Evolutionary conservation across 2,329 filamentous ascomycete genomes (phyloP).

Genomic region (Ceratocystis eucalypticola): DNA sequence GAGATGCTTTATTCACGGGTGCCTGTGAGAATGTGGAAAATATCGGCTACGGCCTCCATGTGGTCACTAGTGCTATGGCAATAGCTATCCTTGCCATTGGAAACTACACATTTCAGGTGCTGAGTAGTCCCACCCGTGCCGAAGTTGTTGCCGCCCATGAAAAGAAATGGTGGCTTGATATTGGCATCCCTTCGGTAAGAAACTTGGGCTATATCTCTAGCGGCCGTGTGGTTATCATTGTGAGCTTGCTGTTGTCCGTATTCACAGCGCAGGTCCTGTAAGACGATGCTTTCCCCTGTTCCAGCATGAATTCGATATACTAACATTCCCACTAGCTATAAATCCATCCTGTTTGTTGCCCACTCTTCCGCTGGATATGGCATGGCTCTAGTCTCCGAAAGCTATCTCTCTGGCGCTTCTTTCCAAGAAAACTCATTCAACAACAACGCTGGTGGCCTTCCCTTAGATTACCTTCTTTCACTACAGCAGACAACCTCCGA

Average conservation of each 20-base stretch:
- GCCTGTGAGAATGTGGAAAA: slow-evolving; percentile 28
- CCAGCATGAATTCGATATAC: slow-evolving; percentile 7
- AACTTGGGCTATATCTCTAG: slow-evolving; percentile 34
- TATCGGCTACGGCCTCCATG: slow-evolving; percentile 32
- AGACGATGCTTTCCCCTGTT: slow-evolving; percentile 21
- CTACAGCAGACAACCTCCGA: slow-evolving; percentile 24
- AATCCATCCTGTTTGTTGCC: slow-evolving; percentile 36
- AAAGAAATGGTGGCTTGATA: slow-evolving; percentile 36
- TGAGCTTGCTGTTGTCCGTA: slow-evolving; percentile 31
- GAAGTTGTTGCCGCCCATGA: slow-evolving; percentile 37
- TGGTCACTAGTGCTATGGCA: slow-evolving; percentile 32
- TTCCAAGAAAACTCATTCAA: slow-evolving; percentile 28
- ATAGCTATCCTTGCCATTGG: slow-evolving; percentile 35
- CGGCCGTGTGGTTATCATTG: slow-evolving; percentile 30
- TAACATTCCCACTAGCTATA: slow-evolving; percentile 28
- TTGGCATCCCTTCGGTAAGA: slow-evolving; percentile 39
- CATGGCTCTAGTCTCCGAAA: slow-evolving; percentile 27
- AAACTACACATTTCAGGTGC: slow-evolving; percentile 42
- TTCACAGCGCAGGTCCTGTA: slow-evolving; percentile 38
- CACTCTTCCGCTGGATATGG: slow-evolving; percentile 27
- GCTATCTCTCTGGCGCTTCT: slow-evolving; percentile 28
- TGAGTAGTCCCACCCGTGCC: slow-evolving; percentile 38
- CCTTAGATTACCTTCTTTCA: slow-evolving; percentile 23
- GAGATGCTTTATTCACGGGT: slow-evolving; percentile 29
- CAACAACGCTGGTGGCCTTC: slow-evolving; percentile 25